Evolutionary conservation across 192 early-diverging fungal genomes (phyloP), one percentile per base, ranked within the genome.

Genomic region (Funneliformis geosporum): DNA sequence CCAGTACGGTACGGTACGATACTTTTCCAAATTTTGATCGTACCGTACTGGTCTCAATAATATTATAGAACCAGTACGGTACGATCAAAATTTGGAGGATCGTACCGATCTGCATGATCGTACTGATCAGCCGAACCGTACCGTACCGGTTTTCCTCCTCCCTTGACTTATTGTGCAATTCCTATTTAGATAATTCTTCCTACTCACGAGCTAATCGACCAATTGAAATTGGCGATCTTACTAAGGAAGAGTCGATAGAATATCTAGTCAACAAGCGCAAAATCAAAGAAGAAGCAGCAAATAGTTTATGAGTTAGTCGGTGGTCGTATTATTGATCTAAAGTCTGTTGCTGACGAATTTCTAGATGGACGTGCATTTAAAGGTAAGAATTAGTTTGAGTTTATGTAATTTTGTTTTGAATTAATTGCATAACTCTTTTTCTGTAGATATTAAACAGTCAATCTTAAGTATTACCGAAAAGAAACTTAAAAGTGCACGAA

Each of bases 171-270:
- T 46, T 46, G 44, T 46, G 44, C 44, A 46, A 46, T 46, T 46
- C 44, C 44, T 46, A 46, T 46, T 46, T 9, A 46, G 76, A 40
- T 0, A 28, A 59, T 46, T 43, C 33, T 64, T n/a, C 69, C 18
- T 79, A 69, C 68, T 79, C 78, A 27, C 66, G 78, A 8, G 78
- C 78, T 18, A 60, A 27, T 28, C 18, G 27, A 1, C 62, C 64
- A 38, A 38, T 72, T 11, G 73, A 75, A 60, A 79, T 79, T 55
- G 78, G 43, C 11, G 69, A 79, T 42, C 64, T 79, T 42, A 79
- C 23, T 3, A 25, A 79, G 14, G 66, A 70, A 55, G 69, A 79
- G 50, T 69, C 78, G 18, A 59, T 79, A 0, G 27, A 79, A 28
- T 79, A 79, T 23, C 73, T 75, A 8, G 60, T 61, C 9, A 38